phyloP scores from a whole-genome alignment of 1,139 yeast genomes.

The Hemisphaericaspora subhashii region DNA sequence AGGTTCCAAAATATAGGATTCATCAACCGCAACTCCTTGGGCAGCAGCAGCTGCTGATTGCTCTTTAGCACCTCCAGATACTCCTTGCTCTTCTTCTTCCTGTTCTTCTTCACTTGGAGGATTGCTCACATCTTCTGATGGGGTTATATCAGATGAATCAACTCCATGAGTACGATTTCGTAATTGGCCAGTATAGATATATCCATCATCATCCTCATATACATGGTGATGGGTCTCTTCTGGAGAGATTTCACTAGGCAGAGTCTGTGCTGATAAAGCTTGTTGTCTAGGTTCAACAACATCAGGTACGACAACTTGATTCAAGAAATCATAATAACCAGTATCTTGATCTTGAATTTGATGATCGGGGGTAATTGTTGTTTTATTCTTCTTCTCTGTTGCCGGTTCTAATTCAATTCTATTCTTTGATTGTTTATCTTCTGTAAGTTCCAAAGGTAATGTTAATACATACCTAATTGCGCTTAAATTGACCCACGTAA shows the following conservation, averaged over 20 bases:
- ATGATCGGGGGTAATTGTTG: slow-evolving; percentile 1
- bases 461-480: slow-evolving; percentile 10
- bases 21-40: slow-evolving; percentile 2
- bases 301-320: slow-evolving; percentile 6
- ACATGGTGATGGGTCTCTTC: background rate
- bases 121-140: background rate
- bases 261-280: too few relatives aligned
- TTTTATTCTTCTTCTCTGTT: background rate
- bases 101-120: slow-evolving; percentile 1
- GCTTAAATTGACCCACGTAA: slow-evolving; percentile 13
- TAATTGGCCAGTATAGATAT: slow-evolving; percentile 12
- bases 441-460: slow-evolving; percentile 1
- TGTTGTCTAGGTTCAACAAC: background rate
- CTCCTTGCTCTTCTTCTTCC: background rate
- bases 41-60: background rate
- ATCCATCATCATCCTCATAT: slow-evolving; percentile 21
- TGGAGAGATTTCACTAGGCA: background rate
- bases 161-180: slow-evolving; percentile 5
- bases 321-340: slow-evolving; percentile 1
- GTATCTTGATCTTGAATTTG: slow-evolving; percentile 5
- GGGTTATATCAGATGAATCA: background rate
- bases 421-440: background rate
- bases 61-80: background rate
- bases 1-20: slow-evolving; percentile 11
- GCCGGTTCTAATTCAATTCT: background rate